Evolutionary conservation across 2,329 filamentous ascomycete species (phyloP), one percentile per base, ranked within the genome.

Genomic region (Polychaeton citri): DNA sequence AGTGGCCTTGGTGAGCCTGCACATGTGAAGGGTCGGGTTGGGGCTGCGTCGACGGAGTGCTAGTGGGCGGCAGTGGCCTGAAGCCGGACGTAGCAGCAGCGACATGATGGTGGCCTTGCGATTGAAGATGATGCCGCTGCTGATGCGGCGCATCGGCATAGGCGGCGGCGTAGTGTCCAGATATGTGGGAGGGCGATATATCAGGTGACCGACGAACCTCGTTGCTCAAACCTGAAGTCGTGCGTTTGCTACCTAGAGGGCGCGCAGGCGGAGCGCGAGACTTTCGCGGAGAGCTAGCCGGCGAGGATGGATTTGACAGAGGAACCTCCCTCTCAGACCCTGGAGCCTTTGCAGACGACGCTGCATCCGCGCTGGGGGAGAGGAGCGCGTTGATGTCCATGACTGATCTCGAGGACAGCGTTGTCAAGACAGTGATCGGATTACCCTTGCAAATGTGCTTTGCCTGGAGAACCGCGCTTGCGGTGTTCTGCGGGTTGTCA

Each of bases 361-460:
- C 50, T 17, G 58, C 54, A 32, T 59, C 57, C 39, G 45, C 46
- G 30, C 56, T 51, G 26, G 65, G 64, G 49, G 63, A 66, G 35
- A 68, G 49, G 35, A 68, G 54, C 32, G 61, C 62, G 48, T 64
- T 64, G 58, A 68, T 68, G 46, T 68, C 61, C 65, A 68, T 68
- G 30, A 15, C 24, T 28, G 24, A 10, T 15, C n/a, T n/a, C n/a
- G n/a, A n/a, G n/a, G n/a, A n/a, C n/a, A n/a, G n/a, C n/a, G n/a
- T n/a, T n/a, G n/a, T n/a, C n/a, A n/a, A n/a, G n/a, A n/a, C n/a
- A n/a, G n/a, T n/a, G n/a, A n/a, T n/a, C n/a, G n/a, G n/a, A n/a
- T n/a, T n/a, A n/a, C n/a, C n/a, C n/a, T n/a, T n/a, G n/a, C n/a
- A n/a, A n/a, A n/a, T n/a, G n/a, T n/a, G n/a, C n/a, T n/a, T n/a